Base-by-base conservation (phyloP, 2,329 filamentous ascomycete species). In the Phoma herbarum region DNA sequence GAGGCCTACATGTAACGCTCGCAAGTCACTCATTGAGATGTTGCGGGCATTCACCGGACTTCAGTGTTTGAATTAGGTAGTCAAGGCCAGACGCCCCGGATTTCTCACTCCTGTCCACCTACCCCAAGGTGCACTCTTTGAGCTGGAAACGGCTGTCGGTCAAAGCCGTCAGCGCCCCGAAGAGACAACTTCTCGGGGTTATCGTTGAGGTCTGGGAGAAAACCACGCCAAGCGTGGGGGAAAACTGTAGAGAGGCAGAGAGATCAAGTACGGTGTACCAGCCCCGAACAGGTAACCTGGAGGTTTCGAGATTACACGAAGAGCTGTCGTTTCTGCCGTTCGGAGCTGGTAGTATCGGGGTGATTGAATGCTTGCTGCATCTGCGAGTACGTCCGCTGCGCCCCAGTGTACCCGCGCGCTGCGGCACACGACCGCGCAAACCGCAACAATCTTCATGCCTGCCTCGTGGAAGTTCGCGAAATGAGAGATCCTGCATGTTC, bases 21-120 rank as follows among this genome's bases (percentile, higher is more conserved):
- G 31, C 28, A 23, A 20, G 6, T 41, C 51, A 44, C 50, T 28
- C 39, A 39, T 59, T 16, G 18, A 20, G n/a, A n/a, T 23, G 26
- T 51, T 39, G 26, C 45, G 50, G 50, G 45, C 20, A 46, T 46
- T 2, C 11, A 50, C 33, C 56, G 56, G 56, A 47, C 45, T 51
- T 46, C 56, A 50, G 50, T 51, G 41, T 46, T 59, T 25, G 41
- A 9, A 41, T 46, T 59, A 22, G 50, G 39, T 12, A 50, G n/a
- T 22, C 7, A n/a, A 18, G 18, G 37, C 37, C 18, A 44, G 25
- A 41, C 25, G 11, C 46, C 29, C 45, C 45, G 56, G 50, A 41
- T 18, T 59, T 26, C 20, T 12, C 23, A 41, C 23, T 35, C 22
- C n/a, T n/a, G n/a, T n/a, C n/a, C n/a, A n/a, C n/a, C n/a, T n/a